These are phyloP conservation scores for Dryadomyces quercus-mongolicae DNA, from an alignment of 2,329 filamentous ascomycete genomes.

Conservation along the genomic window DNA sequence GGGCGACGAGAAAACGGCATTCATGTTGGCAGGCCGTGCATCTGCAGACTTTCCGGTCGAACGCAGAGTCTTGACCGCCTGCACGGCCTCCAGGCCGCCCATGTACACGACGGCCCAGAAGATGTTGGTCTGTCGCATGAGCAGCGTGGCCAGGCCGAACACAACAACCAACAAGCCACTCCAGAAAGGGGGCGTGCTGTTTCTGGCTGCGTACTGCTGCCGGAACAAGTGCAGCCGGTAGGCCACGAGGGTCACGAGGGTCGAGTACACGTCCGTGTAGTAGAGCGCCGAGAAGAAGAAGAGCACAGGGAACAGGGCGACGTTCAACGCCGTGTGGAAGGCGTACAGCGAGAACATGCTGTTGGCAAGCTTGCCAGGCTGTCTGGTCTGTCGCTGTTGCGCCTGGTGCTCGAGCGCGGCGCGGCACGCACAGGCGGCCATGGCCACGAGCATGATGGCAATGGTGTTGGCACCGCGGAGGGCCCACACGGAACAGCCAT, in stretches of 20 bases:
- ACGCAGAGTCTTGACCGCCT: conserved; percentile 27
- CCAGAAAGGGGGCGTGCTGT: conserved; percentile 16
- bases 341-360: conserved; percentile 27
- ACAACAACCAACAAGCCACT: conserved; percentile 34
- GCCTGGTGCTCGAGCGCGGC: conserved; percentile 31
- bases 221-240: conserved; percentile 47
- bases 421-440: conserved; percentile 39
- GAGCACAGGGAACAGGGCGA: conserved; percentile 73
- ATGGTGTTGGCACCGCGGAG: conserved; percentile 38
- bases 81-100: conserved; percentile 46
- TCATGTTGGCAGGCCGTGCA: conserved; percentile 9
- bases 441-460: conserved; percentile 27
- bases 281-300: conserved; percentile 96
- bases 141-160: conserved; percentile 53
- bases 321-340: conserved; percentile 60
- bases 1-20: conserved; percentile 17
- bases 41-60: neutral
- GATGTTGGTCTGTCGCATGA: conserved; percentile 88
- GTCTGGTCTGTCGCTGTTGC: neutral
- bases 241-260: conserved; percentile 57
- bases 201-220: neutral
- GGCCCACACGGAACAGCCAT: conserved; percentile 18
- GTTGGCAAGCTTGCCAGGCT: neutral
- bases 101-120: conserved; percentile 85
- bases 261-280: conserved; percentile 86